Conservation (phyloP, 1,139 yeast genomes). For the Yamadazyma jaroonii region DNA sequence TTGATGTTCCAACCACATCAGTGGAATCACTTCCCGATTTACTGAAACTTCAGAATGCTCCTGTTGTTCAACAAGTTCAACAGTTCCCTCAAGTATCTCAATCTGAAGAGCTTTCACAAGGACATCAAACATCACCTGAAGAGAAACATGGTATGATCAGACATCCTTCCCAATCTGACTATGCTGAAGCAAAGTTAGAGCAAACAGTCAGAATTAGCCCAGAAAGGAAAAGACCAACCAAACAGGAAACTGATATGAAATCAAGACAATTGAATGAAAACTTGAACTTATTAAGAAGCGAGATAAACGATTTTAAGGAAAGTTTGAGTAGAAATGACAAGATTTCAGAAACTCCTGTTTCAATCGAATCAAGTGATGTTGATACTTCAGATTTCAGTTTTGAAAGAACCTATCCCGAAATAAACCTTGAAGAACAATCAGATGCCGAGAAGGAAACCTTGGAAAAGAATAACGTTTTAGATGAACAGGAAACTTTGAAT, state of each 20-base stretch:
- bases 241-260: conserved; percentile 16
- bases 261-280: conserved; percentile 37
- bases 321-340: conserved; percentile 32
- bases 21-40: no score
- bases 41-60: conserved; percentile 2
- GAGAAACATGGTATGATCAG: not conserved
- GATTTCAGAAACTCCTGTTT: conserved; percentile 10
- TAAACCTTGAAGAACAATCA: conserved; percentile 38
- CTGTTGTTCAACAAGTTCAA: conserved; percentile 5
- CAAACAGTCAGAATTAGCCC: conserved; percentile 3
- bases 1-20: no score
- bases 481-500: conserved; percentile 9
- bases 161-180: not conserved
- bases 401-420: conserved; percentile 39
- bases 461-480: conserved; percentile 1
- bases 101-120: not conserved
- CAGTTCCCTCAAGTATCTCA: conserved; percentile 3
- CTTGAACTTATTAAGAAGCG: conserved; percentile 40
- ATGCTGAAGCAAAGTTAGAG: not conserved
- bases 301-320: conserved; percentile 48
- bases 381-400: conserved; percentile 34
- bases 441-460: not conserved
- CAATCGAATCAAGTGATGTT: conserved; percentile 8
- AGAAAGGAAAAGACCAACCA: conserved; percentile 3
- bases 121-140: not conserved